Percentiles rank a stretch among this genome's conserved stretches.
phyloP scores from a whole-genome alignment of 345 rosid genomes.

The Ceriops tagal region DNA sequence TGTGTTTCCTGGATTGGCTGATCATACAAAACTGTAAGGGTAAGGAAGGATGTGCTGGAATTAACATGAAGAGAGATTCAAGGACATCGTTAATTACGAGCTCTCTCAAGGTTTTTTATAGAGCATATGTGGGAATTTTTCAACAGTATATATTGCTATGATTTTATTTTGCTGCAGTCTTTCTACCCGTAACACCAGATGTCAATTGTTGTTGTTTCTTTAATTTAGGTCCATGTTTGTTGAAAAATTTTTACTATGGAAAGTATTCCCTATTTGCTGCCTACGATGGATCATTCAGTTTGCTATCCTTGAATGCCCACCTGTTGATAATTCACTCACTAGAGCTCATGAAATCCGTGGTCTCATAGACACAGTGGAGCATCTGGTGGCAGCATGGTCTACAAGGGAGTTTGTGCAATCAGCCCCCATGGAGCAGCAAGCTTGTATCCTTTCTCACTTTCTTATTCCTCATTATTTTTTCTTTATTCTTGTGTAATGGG shows the following conservation, averaged over 20 bases:
- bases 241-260: constrained; percentile 92
- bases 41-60: background rate
- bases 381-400: constrained; percentile 69
- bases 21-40: background rate
- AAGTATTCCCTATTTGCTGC: constrained; percentile 83
- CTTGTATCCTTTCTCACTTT: constrained; percentile 70
- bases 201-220: constrained; percentile 3
- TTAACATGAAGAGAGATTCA: too few species aligned
- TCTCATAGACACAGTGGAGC: constrained; percentile 58
- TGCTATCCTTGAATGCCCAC: constrained; percentile 70
- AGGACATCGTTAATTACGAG: background rate
- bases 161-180: background rate
- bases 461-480: background rate
- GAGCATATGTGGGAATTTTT: background rate
- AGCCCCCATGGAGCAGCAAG: constrained; percentile 81
- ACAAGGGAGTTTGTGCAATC: constrained; percentile 73
- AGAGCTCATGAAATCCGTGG: constrained; percentile 37
- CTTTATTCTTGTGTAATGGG: background rate
- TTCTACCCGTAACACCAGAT: constrained; percentile 10
- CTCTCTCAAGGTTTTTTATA: background rate
- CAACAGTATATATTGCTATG: background rate
- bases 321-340: constrained; percentile 39
- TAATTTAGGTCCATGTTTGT: constrained; percentile 65
- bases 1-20: background rate
- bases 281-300: constrained; percentile 88